Evolutionary conservation across 1,284 basidiomycete species (phyloP).

Genomic region (Puccinia coronata): DNA sequence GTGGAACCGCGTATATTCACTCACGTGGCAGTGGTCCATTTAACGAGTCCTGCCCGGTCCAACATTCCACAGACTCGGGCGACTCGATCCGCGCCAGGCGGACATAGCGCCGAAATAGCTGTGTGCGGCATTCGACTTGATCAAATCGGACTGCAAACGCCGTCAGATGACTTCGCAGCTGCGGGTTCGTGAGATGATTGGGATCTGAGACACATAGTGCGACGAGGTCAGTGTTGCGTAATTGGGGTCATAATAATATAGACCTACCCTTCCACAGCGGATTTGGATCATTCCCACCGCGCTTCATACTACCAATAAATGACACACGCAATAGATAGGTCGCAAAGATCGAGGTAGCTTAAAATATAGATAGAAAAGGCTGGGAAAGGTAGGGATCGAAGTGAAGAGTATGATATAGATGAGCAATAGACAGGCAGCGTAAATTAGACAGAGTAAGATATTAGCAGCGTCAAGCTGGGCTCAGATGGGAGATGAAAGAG

Average conservation of each 20-base stretch:
- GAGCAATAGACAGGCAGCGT: too few species aligned
- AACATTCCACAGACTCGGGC: background rate
- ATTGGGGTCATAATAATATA: background rate
- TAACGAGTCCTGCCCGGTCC: background rate
- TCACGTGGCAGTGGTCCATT: background rate
- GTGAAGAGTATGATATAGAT: too few species aligned
- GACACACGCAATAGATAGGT: too few species aligned
- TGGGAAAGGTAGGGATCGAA: too few species aligned
- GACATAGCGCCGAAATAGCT: background rate
- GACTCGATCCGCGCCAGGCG: background rate
- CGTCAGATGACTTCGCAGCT: background rate
- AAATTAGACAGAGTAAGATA: too few species aligned
- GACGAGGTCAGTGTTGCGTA: background rate
- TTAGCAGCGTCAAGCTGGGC: background rate
- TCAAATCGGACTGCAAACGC: background rate
- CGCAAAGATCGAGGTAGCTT: too few species aligned
- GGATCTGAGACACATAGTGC: background rate
- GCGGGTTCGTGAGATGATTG: background rate
- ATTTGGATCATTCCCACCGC: too few species aligned
- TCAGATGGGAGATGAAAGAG: background rate
- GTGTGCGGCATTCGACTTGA: background rate
- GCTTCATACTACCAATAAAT: too few species aligned
- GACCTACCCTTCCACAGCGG: background rate
- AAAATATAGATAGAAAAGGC: too few species aligned
- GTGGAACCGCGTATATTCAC: background rate